A percentile compares a stretch with the other conserved stretches of the same genome.
phyloP scores from a whole-genome alignment of 306 rosid species.

The Prunus kanzakura region DNA sequence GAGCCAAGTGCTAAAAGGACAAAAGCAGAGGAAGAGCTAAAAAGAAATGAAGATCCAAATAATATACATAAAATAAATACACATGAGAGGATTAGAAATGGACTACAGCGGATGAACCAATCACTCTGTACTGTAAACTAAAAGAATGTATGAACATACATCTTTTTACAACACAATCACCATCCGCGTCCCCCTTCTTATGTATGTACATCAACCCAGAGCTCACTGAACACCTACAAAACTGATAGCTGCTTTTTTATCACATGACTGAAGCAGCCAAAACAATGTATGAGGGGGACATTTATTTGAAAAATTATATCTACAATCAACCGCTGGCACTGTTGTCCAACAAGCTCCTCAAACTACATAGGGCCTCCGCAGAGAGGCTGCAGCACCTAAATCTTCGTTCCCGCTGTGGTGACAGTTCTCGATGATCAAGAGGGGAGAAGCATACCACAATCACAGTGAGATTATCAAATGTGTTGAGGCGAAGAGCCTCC shows the following conservation, averaged over 20 bases:
- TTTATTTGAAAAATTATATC: slow-evolving; percentile 20
- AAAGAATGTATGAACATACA: slow-evolving; percentile 23
- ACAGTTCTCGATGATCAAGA: slow-evolving; percentile 38
- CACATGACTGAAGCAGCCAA: slow-evolving; percentile 58
- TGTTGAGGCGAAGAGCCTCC: slow-evolving; percentile 76
- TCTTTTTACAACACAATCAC: slow-evolving; percentile 35
- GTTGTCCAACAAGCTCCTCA: slow-evolving; percentile 78
- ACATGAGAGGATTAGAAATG: not conserved
- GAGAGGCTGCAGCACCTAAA: slow-evolving; percentile 82
- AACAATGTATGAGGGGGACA: slow-evolving; percentile 26
- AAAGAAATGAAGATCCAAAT: not conserved
- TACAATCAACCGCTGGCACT: slow-evolving; percentile 46
- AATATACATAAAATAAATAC: not conserved
- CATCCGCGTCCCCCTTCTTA: slow-evolving; percentile 29
- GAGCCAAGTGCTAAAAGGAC: not conserved
- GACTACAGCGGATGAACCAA: not conserved
- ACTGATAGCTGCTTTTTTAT: slow-evolving; percentile 52
- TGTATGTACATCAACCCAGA: slow-evolving; percentile 47
- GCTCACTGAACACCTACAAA: slow-evolving; percentile 35
- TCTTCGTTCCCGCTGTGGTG: slow-evolving; percentile 53
- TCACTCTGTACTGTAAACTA: slow-evolving; percentile 24
- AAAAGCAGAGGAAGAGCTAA: not conserved
- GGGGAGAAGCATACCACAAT: slow-evolving; percentile 69
- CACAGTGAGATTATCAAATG: slow-evolving; percentile 84
- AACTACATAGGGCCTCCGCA: slow-evolving; percentile 81